These are phyloP conservation scores for Astrothelium macrocarpum DNA, from an alignment of 495 filamentous ascomycete genomes.

Conservation along the genomic window DNA sequence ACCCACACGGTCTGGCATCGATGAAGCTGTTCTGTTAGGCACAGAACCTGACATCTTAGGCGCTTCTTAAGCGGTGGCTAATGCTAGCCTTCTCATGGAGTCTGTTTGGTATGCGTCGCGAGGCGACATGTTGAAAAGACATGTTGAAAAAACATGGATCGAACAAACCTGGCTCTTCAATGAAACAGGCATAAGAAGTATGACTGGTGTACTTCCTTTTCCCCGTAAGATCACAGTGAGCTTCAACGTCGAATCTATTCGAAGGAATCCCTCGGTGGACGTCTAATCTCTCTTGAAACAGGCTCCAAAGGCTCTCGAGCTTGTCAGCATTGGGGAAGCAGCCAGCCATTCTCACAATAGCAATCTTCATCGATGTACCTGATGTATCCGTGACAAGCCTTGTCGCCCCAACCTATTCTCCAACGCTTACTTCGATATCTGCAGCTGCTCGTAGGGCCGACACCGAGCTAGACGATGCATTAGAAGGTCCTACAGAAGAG, in stretches of 20 bases:
- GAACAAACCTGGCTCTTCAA: constrained; percentile 24
- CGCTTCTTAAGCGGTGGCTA: constrained; percentile 33
- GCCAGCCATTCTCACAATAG: constrained; percentile 25
- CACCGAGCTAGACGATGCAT: constrained; percentile 36
- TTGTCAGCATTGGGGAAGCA: constrained; percentile 22
- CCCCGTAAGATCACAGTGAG: constrained; percentile 18
- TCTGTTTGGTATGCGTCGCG: constrained; percentile 29
- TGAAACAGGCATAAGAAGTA: constrained; percentile 22
- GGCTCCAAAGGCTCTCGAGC: constrained; percentile 20
- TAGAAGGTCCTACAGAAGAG: constrained; percentile 33
- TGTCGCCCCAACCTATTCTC: constrained; percentile 36
- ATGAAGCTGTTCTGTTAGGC: constrained; percentile 23
- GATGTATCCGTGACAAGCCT: constrained; percentile 25
- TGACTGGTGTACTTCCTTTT: constrained; percentile 22
- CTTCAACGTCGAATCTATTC: constrained; percentile 17
- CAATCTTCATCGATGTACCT: constrained; percentile 17
- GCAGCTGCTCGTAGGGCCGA: constrained; percentile 31
- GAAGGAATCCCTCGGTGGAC: constrained; percentile 18
- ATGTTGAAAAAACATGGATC: constrained; percentile 34
- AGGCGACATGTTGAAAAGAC: no score
- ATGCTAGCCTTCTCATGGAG: constrained; percentile 28
- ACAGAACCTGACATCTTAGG: constrained; percentile 33
- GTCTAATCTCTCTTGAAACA: constrained; percentile 18
- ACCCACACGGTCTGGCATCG: constrained; percentile 25
- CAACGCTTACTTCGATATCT: constrained; percentile 33